phyloP scores from a whole-genome alignment of 495 filamentous ascomycete genomes.

The Podospora pseudocomata region DNA sequence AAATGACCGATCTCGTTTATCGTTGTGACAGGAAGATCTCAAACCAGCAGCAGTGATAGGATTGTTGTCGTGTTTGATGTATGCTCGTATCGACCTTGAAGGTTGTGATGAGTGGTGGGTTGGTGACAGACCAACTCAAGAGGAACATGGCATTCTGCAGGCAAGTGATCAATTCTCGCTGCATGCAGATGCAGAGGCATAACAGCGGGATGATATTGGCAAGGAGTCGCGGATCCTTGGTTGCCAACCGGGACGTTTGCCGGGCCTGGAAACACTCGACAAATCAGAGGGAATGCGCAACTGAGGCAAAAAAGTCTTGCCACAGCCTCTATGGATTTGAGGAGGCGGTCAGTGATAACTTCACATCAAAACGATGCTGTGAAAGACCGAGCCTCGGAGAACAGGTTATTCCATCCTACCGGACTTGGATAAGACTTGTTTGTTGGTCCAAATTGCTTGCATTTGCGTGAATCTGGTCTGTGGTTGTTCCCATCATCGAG shows the following conservation, averaged over 20 bases:
- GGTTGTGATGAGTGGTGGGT: not conserved
- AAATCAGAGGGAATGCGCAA: conserved; percentile 4
- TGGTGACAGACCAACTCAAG: not conserved
- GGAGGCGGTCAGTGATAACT: not conserved
- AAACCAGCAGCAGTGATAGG: not conserved
- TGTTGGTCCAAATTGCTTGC: no score
- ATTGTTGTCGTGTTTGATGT: not conserved
- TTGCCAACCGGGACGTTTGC: conserved; percentile 11
- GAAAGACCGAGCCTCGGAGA: conserved; percentile 3
- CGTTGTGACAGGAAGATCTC: not conserved
- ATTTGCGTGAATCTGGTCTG: not conserved
- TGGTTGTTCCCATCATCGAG: no score
- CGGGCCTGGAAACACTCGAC: conserved; percentile 13
- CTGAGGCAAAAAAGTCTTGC: not conserved
- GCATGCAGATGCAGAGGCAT: conserved; percentile 8
- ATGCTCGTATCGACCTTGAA: not conserved
- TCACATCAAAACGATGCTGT: not conserved
- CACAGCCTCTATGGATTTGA: not conserved
- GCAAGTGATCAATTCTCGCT: not conserved
- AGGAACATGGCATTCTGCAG: not conserved
- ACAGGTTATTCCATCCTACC: not conserved
- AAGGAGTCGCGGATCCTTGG: not conserved
- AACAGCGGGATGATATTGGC: conserved; percentile 12
- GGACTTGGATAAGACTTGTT: not conserved
- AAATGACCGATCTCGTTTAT: not conserved